Base-by-base conservation (phyloP, 495 filamentous ascomycete species). In the Emericellopsis terricola region DNA sequence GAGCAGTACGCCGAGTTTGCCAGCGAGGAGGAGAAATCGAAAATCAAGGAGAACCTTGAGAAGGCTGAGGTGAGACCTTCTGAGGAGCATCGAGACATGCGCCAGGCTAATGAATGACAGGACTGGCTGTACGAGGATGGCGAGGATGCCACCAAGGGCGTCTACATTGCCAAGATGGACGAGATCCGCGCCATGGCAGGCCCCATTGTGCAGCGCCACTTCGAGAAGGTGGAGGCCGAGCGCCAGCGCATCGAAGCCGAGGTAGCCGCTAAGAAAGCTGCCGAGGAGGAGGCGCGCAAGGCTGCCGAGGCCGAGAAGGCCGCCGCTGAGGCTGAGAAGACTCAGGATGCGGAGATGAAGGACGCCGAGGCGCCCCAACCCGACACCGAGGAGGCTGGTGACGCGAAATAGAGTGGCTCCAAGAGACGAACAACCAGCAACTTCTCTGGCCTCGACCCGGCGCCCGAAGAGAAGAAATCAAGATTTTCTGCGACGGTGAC, bases 121-220 rank as follows among this genome's bases (percentile, higher is more conserved):
- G 85, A 96, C 44, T 99, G 89, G 89, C 73, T 99, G 35, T 96
- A 97, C 59, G 85, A 94, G 44, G 89, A 96, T 18, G 89, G 89
- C 44, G 86, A 94, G 38, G 89, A 96, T 52, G 70, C 86, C 49
- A 86, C 81, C 47, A 94, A 94, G 67, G 82, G 79, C 26, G 60
- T 85, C 41, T 99, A 99, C 59, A 66, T 85, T 32, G 68, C 81
- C 49, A 96, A 94, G 70, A 78, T 87, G 56, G 87, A 96, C 38
- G 89, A 99, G 53, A 84, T 99, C 55, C 80, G 82, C 47, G 74
- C 82, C 44, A 64, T 91, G 36, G 77, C 83, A 31, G 87, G 85
- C 13, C 91, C 89, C 40, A 80, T 97, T 55, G 75, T 84, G 32
- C 86, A 94, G 62, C 77, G 86, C 38, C 84, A 93, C 71, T 79